A percentile compares a stretch with the other conserved stretches of the same genome.
These are phyloP conservation scores for Arthroderma sp. DNA, from an alignment of 2,329 filamentous ascomycete species.

Conservation along the genomic window DNA sequence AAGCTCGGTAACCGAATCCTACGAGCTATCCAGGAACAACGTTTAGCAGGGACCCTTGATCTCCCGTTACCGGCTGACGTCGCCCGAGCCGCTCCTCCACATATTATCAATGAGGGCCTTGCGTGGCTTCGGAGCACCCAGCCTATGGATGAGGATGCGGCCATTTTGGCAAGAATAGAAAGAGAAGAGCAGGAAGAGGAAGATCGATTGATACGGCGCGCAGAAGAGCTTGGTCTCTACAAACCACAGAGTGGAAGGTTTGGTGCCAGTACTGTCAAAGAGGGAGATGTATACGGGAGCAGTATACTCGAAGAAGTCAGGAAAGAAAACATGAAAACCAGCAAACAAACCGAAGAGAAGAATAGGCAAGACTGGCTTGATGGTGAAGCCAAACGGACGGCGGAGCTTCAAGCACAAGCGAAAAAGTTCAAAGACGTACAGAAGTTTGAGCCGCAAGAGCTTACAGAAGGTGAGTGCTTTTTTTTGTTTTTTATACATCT, in stretches of 20 bases:
- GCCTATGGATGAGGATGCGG: conserved; percentile 38
- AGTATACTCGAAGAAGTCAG: conserved; percentile 33
- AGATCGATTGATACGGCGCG: conserved; percentile 26
- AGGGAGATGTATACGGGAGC: conserved; percentile 32
- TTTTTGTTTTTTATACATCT: neutral
- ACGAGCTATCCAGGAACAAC: conserved; percentile 33
- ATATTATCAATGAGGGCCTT: conserved; percentile 28
- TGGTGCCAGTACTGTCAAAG: conserved; percentile 30
- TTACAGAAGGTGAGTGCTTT: conserved; percentile 25
- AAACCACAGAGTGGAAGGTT: conserved; percentile 36
- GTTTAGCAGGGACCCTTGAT: conserved; percentile 36
- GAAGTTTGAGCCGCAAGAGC: conserved; percentile 25
- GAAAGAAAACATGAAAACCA: conserved; percentile 30
- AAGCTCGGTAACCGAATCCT: conserved; percentile 29
- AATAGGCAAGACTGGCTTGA: conserved; percentile 43
- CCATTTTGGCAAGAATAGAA: conserved; percentile 36
- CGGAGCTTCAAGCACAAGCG: conserved; percentile 23
- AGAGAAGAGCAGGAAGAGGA: conserved; percentile 29
- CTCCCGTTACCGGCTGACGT: conserved; percentile 33
- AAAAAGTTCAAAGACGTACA: conserved; percentile 28
- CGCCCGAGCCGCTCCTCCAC: conserved; percentile 21
- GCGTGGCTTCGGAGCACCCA: conserved; percentile 33
- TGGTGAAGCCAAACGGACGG: conserved; percentile 36
- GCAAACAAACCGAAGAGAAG: conserved; percentile 34
- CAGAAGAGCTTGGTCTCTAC: conserved; percentile 31